Conservation (phyloP, 768 basidiomycete genomes). For the Tricholoma bakamatsutake region DNA sequence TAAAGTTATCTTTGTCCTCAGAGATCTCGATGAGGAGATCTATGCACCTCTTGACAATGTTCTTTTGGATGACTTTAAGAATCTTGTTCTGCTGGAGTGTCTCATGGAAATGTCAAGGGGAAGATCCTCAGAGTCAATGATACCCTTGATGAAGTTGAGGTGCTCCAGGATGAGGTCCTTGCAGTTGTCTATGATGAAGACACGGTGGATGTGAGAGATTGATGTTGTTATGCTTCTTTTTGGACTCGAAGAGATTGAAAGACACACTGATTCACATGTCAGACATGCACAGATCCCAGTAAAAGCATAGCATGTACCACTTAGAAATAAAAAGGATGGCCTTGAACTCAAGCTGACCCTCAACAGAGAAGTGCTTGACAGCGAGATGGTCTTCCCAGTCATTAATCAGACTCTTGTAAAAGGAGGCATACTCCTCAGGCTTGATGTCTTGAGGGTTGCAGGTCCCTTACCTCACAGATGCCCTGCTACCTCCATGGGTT, state of each 20-base stretch:
- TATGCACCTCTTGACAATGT: conserved; percentile 97
- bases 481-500: too few relatives aligned
- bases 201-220: conserved; percentile 99
- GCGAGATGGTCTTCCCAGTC: conserved; percentile 99
- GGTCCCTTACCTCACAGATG: too few relatives aligned
- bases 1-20: conserved; percentile 99
- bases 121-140: conserved; percentile 99
- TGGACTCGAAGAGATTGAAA: conserved; percentile 99
- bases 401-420: conserved; percentile 99
- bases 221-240: conserved; percentile 99
- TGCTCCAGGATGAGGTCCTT: conserved; percentile 99
- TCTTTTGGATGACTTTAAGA: conserved; percentile 98
- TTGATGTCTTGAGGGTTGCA: conserved; percentile 95
- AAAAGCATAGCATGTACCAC: conserved; percentile 48
- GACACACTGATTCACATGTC: conserved; percentile 60
- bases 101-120: conserved; percentile 99
- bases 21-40: conserved; percentile 94
- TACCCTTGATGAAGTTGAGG: conserved; percentile 99
- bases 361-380: conserved; percentile 99
- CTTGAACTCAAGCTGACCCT: conserved; percentile 99
- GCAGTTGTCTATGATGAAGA: conserved; percentile 99
- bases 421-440: conserved; percentile 86
- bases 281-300: conserved; percentile 4
- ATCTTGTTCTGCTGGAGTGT: conserved; percentile 99
- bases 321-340: conserved; percentile 97